A percentile compares a stretch with the other conserved stretches of the same genome.
Conservation (phyloP, 805 yeast genomes). For the Blastobotrys terrestris region DNA sequence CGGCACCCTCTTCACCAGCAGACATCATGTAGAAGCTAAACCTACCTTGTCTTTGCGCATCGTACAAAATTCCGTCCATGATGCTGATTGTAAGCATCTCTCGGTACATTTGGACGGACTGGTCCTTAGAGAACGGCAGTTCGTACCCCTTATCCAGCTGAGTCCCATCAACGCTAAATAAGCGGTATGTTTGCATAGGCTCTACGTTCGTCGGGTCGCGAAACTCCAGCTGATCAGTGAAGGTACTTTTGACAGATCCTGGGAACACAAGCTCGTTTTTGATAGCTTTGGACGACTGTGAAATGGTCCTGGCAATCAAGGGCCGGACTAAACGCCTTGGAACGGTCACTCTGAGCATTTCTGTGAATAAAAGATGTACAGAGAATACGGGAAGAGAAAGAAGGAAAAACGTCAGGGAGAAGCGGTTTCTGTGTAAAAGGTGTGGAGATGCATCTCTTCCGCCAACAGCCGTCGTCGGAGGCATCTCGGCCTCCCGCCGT, state of each 20-base stretch:
- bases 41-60: slow-evolving; percentile 33
- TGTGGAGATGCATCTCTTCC: background rate
- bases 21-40: slow-evolving; percentile 32
- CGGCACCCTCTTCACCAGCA: slow-evolving; percentile 33
- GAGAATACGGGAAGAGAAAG: background rate
- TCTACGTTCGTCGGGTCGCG: slow-evolving; percentile 14
- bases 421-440: background rate
- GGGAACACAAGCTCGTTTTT: slow-evolving; percentile 25
- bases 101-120: slow-evolving; percentile 26
- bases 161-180: slow-evolving; percentile 26
- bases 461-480: background rate
- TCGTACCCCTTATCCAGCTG: slow-evolving; percentile 22
- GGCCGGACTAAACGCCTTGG: background rate
- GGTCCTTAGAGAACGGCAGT: slow-evolving; percentile 20
- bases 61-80: slow-evolving; percentile 31
- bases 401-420: background rate
- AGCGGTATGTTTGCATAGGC: slow-evolving; percentile 26
- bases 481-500: background rate
- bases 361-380: background rate
- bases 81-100: slow-evolving; percentile 29
- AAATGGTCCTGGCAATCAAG: slow-evolving; percentile 2
- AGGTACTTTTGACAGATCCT: slow-evolving; percentile 22
- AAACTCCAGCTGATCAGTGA: slow-evolving; percentile 17
- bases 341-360: background rate
- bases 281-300: slow-evolving; percentile 19